Evolutionary conservation across 2,329 filamentous ascomycete species (phyloP), one percentile per base, ranked within the genome.

Genomic region (Hypoxylon sp.): DNA sequence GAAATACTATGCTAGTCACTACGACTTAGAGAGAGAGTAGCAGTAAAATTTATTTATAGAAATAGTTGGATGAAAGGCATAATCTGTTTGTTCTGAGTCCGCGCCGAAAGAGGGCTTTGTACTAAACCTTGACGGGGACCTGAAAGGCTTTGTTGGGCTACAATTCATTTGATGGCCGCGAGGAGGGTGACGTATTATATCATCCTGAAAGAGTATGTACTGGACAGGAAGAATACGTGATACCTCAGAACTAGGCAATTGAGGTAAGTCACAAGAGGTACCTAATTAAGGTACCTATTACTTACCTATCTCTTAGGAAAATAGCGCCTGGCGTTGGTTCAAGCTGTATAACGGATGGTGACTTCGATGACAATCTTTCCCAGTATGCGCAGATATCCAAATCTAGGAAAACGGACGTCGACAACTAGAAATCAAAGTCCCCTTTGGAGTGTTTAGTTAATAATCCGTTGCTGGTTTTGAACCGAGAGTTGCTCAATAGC

Each of bases 41-140:
- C n/a, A 8, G 20, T 13, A 17, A 5, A 44, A 4, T 3, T 33
- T 31, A 50, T 58, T 42, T 61, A 57, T 61, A 53, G 22, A 2
- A 7, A n/a, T 20, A 4, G 40, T 14, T 25, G 11, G 30, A 20
- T 55, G 33, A 51, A 67, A 55, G 14, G 4, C 20, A 30, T 35
- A 3, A 37, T 54, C 20, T 44, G n/a, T 35, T 14, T 37, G 35
- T 20, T 48, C 20, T 17, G 20, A 11, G 13, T 30, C 6, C 30
- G 22, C 8, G 17, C 27, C 30, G 17, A 53, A 61, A 49, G 14
- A 46, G 22, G 6, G n/a, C 64, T 63, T 62, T 55, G 46, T 62
- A 48, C 44, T 14, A 6, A 31, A 14, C 17, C 51, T 27, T n/a
- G 40, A 22, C 14, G 11, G 1, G 27, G 13, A 11, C 20, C 6